phyloP scores from a whole-genome alignment of 129 eudicot species.

The Flaveria linearis region DNA sequence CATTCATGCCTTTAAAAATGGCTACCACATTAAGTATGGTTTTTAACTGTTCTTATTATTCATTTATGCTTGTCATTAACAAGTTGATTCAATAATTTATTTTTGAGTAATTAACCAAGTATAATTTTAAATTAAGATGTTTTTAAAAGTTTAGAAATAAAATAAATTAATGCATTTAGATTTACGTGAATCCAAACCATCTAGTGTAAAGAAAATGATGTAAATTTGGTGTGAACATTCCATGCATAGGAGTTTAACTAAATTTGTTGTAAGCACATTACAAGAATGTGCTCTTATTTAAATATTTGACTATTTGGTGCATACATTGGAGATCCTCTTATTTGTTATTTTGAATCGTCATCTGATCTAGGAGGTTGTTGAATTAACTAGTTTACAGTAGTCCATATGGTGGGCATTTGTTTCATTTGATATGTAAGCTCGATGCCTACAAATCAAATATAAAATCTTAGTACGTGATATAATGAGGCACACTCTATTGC shows the following conservation, averaged over 20 bases:
- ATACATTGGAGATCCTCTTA: not conserved
- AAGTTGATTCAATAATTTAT: not conserved
- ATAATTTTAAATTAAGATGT: not conserved
- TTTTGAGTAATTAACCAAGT: not conserved
- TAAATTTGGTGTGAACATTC: not conserved
- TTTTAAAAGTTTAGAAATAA: not conserved
- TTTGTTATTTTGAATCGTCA: slow-evolving; percentile 7
- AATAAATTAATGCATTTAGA: not conserved
- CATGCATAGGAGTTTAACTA: not conserved
- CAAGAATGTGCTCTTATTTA: not conserved
- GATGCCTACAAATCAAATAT: not conserved
- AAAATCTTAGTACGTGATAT: not conserved
- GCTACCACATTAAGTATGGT: not conserved
- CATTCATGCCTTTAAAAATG: not conserved
- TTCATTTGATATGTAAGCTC: not conserved
- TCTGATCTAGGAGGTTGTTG: not conserved
- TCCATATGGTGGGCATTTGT: not conserved
- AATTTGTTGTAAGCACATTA: not conserved
- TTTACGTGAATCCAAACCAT: not conserved
- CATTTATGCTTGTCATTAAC: not conserved
- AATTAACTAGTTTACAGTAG: not conserved
- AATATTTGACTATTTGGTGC: not conserved
- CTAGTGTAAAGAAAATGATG: not conserved
- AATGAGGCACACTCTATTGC: not conserved
- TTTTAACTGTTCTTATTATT: not conserved